Evolutionary conservation across 257 asterid genomes (phyloP).

Genomic region (Salvia rosmarinus): DNA sequence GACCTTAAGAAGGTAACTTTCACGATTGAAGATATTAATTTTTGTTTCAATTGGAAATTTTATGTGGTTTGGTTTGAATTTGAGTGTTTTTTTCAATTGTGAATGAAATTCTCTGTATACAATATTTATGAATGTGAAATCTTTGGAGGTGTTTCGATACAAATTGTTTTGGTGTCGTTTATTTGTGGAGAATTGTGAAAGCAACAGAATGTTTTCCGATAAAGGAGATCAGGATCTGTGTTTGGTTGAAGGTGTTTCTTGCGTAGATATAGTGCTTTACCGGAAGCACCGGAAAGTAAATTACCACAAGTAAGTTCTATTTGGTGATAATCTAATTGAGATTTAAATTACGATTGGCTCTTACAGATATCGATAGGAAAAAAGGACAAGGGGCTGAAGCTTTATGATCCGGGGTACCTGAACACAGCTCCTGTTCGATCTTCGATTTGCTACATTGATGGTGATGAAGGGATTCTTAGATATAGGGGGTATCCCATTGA

Average conservation of each 20-base stretch:
- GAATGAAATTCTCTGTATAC: background rate
- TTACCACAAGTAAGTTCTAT: background rate
- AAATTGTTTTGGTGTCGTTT: background rate
- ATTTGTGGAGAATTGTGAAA: background rate
- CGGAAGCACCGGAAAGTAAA: background rate
- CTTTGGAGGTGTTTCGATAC: background rate
- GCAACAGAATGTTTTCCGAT: background rate
- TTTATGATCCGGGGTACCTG: conserved; percentile 96
- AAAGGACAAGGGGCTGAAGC: conserved; percentile 93
- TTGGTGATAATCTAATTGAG: conserved; percentile 24
- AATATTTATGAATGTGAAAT: background rate
- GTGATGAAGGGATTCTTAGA: conserved; percentile 96
- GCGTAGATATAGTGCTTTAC: background rate
- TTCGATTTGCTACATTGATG: conserved; percentile 89
- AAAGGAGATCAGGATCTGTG: conserved; percentile 11
- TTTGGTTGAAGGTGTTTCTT: conserved; percentile 4
- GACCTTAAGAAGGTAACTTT: conserved; percentile 77
- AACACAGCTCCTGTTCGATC: conserved; percentile 98
- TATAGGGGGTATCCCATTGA: conserved; percentile 97
- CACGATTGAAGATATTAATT: background rate
- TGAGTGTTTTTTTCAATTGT: background rate
- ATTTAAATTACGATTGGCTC: conserved; percentile 32
- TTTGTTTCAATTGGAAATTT: background rate
- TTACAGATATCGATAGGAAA: conserved; percentile 71
- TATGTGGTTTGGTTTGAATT: conserved; percentile 6